Percentiles rank a stretch among this genome's conserved stretches.
Evolutionary conservation across 495 filamentous ascomycete genomes (phyloP).

Genomic region (Pyronema omphalodes): DNA sequence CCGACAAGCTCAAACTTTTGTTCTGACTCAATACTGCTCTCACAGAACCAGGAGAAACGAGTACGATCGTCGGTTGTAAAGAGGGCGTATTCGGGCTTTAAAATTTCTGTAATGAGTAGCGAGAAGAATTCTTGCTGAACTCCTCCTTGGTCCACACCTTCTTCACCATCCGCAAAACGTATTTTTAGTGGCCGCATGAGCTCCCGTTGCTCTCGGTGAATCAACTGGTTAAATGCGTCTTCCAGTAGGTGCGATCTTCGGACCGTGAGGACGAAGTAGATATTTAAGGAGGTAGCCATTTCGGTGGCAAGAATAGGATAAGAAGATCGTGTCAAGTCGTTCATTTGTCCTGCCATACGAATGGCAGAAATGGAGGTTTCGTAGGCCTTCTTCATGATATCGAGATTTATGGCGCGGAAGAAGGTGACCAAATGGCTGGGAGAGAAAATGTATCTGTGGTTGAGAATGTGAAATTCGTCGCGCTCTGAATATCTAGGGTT

Average conservation of each 20-base stretch:
- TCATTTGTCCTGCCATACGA: conserved; percentile 41
- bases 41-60: conserved; percentile 71
- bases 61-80: conserved; percentile 61
- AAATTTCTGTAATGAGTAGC: conserved; percentile 53
- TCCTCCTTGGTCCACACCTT: conserved; percentile 82
- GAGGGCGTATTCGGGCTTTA: conserved; percentile 55
- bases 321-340: conserved; percentile 28
- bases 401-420: conserved; percentile 77
- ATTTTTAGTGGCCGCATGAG: conserved; percentile 75
- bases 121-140: conserved; percentile 94
- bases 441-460: conserved; percentile 65
- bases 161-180: conserved; percentile 70
- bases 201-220: conserved; percentile 66
- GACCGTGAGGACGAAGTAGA: conserved; percentile 61
- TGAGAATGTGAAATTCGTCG: conserved; percentile 49
- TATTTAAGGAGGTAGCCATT: conserved; percentile 36
- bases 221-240: conserved; percentile 75
- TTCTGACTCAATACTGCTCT: conserved; percentile 55
- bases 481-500: conserved; percentile 31
- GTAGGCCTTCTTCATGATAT: conserved; percentile 57
- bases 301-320: conserved; percentile 9
- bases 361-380: conserved; percentile 49
- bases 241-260: conserved; percentile 48
- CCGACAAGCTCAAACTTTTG: conserved; percentile 87
- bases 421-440: conserved; percentile 56